Evolutionary conservation across 805 yeast species (phyloP), one percentile per base, ranked within the genome.

Genomic region (Candida ipomoeae): DNA sequence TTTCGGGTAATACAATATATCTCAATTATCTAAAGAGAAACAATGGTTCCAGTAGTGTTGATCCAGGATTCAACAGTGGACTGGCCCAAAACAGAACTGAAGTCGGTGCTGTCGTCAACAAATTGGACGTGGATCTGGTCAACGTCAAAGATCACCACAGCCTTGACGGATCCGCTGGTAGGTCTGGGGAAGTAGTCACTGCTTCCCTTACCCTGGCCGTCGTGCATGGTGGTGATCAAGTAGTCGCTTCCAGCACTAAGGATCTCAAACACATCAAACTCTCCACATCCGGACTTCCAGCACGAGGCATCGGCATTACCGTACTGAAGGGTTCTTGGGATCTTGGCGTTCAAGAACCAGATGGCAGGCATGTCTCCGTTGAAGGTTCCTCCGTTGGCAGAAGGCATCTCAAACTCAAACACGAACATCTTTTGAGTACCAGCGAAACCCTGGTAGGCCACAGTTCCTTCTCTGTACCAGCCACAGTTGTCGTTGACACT

Each of bases 201-300:
- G 54, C 96, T 74, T 63, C 96, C 96, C 67, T 92, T 95, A 62
- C 96, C 97, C 75, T 87, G 95, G 60, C 87, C 88, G 65, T 80
- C 82, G 75, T 92, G 98, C 62, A 92, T 73, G 66, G 89, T 94
- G 50, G 88, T 75, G 62, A 87, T 84, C 69, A 91, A 75, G 55
- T 46, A 49, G 41, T 49, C 53, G 55, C 88, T 82, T 59, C 96
- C 97, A 34, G 86, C 59, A 55, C 83, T 74, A 60, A 94, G 80
- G 60, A 92, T 79, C 80, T 94, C 99, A 64, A 92, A 94, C 63
- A 90, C 77, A 73, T 94, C 99, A 63, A 94, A 78, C 78, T 94
- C 99, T 76, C 99, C 99, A 75, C 99, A 94, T 55, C 98, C 98
- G 49, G 96, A 79, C 48, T 80, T 62, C 99, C 99, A 94, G 81